Base-by-base conservation (phyloP, 2,329 filamentous ascomycete genomes). In the Tympanopsis confertula region DNA sequence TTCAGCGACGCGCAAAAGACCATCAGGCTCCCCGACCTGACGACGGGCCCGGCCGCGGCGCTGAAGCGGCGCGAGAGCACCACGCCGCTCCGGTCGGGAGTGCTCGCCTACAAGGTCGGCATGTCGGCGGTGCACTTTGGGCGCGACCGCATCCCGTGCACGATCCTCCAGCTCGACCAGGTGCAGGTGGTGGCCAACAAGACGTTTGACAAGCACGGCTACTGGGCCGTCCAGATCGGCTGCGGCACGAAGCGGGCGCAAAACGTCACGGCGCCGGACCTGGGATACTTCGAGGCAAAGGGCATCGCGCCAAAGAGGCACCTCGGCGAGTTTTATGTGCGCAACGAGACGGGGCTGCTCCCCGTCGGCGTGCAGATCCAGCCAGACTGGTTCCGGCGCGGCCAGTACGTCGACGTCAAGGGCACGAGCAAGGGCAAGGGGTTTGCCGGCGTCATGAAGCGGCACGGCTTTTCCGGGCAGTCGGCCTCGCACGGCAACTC, bases 401-500 rank as follows among this genome's bases (percentile, higher is more conserved):
- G 91, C 14, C 87, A 95, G 63, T 93, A 78, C 59, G 82, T 98
- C 42, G 91, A 98, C 63, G 79, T 86, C 38, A 73, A 80, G 51
- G 81, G 78, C 36, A 76, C 82, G 53, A 82, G 78, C 49, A 76
- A 85, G 55, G 91, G 91, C 38, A 89, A 86, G 74, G 91, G 91
- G 5, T 98, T 95, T 57, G 86, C 83, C 7, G 91, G 91, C 72
- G 91, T 86, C 47, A 98, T 98, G 91, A 98, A 98, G 77, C 74
- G 85, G 49, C 85, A 89, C 65, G 87, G 87, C 22, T 96, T 91
- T 61, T 59, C 68, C 20, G 91, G 91, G 50, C 91, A 98, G 66
- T 82, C 79, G 48, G 85, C 86, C 40, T 88, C 81, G 50, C 91
- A 98, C 73, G 91, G 91, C 72, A 89, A 93, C 64, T 95, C 88